These are phyloP conservation scores for Penicillium bovifimosum DNA, from an alignment of 495 filamentous ascomycete species.

Conservation along the genomic window DNA sequence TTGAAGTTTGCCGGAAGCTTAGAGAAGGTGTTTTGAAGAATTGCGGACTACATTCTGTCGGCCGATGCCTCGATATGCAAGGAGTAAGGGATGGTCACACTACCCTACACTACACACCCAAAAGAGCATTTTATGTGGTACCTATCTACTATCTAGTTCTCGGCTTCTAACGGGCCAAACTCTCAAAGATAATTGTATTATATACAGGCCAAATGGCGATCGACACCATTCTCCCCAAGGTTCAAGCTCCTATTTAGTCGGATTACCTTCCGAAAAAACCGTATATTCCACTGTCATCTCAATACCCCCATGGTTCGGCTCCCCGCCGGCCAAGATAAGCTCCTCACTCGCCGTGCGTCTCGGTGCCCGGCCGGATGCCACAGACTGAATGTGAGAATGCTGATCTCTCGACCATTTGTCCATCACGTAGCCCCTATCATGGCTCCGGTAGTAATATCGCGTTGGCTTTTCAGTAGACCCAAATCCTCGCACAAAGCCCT, in stretches of 20 bases:
- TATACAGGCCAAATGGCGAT: not conserved
- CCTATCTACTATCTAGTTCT: too few species aligned
- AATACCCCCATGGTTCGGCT: constrained; percentile 29
- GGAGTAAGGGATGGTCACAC: too few species aligned
- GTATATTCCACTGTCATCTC: constrained; percentile 45
- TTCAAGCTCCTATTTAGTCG: not conserved
- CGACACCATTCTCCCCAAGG: too few species aligned
- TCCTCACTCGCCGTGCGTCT: constrained; percentile 40
- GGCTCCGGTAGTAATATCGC: constrained; percentile 20
- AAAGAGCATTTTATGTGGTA: too few species aligned
- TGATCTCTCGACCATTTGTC: constrained; percentile 30
- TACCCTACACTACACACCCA: too few species aligned
- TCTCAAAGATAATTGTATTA: not conserved
- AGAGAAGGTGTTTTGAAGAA: too few species aligned
- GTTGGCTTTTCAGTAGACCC: constrained; percentile 13
- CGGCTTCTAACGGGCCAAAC: too few species aligned
- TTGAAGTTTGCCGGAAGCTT: too few species aligned
- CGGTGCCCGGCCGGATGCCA: constrained; percentile 20
- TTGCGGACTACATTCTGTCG: too few species aligned
- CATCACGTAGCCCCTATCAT: constrained; percentile 25
- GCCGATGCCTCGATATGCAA: too few species aligned
- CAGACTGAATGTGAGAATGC: constrained; percentile 24
- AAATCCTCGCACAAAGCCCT: constrained; percentile 32
- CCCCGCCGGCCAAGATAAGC: constrained; percentile 33
- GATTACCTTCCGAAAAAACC: constrained; percentile 28